Base-by-base conservation (phyloP, 257 asterid genomes). In the Rehmannia glutinosa region DNA sequence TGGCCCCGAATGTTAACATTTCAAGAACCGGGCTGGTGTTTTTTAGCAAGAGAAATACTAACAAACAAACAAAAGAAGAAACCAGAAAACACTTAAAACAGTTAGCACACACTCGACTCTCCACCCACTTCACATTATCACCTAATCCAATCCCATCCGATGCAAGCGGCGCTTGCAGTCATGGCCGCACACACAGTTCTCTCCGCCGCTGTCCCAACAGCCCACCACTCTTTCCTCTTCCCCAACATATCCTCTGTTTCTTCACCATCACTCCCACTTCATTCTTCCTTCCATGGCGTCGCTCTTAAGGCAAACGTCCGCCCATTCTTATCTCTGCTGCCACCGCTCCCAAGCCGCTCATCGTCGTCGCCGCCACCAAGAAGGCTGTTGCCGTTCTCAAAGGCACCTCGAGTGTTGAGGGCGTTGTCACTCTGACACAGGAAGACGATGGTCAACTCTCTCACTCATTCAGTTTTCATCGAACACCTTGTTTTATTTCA, bases 371-470 rank as follows among this genome's bases (percentile, higher is more conserved):
- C 56, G 85, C 96, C 74, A 15, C 92, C 78, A 93, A 84, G 74
- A 93, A 90, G 55, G 96, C 88, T 24, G 98, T 93, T 35, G 86
- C 97, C 36, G 95, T 93, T 32, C 95, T 93, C 66, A 93, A 86
- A 32, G 99, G 99, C 10, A 77, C 77, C 25, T 81, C 98, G 52
- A n/a, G n/a, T 17, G 95, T 90, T 53, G 96, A 90, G 82, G 99
- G 99, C 41, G 96, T 93, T 16, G 96, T 83, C 74, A 90, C 87
- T 60, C 97, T 93, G 62, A 71, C 90, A 1, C 97, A 93, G 78
- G 96, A 90, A 11, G 83, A 68, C 52, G 85, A 78, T 41, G 97
- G 97, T 87, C 73, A 62, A 19, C 62, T 41, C 41, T 41, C 64
- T 25, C 28, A 52, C 68, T 70, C 65, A 13, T 4, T 55, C 66